Evolutionary conservation across 1,284 basidiomycete genomes (phyloP).

Genomic region (Trametes pubescens): DNA sequence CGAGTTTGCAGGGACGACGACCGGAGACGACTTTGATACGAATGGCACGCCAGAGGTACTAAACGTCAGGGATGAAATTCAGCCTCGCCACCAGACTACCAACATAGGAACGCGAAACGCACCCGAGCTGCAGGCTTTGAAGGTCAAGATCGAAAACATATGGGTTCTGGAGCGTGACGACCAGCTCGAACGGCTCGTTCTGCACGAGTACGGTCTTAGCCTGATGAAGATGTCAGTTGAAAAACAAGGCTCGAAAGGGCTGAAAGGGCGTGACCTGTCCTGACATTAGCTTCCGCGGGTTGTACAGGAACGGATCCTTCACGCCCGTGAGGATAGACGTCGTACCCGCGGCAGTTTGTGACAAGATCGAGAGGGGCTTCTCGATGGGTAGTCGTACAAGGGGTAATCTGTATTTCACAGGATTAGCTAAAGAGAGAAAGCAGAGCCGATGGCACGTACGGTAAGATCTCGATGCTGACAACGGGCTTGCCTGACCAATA

Average conservation of each 20-base stretch:
- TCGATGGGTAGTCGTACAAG: conserved; percentile 77
- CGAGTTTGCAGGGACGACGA: conserved; percentile 77
- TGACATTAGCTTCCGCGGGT: conserved; percentile 72
- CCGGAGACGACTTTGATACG: conserved; percentile 63
- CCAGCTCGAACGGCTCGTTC: conserved; percentile 84
- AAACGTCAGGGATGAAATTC: not conserved
- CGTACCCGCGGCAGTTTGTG: conserved; percentile 50
- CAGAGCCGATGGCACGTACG: not conserved
- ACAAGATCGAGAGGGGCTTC: conserved; percentile 67
- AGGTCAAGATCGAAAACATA: conserved; percentile 92
- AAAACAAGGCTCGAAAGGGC: not conserved
- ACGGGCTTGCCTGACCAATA: conserved; percentile 89
- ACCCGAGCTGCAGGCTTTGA: conserved; percentile 85
- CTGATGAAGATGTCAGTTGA: conserved; percentile 42
- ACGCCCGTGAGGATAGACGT: conserved; percentile 60
- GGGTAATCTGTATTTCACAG: conserved; percentile 62
- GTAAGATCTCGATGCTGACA: conserved; percentile 70
- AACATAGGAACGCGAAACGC: no score
- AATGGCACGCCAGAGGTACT: conserved; percentile 88
- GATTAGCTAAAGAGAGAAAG: not conserved
- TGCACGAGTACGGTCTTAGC: conserved; percentile 77
- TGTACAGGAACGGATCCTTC: conserved; percentile 88
- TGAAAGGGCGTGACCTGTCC: conserved; percentile 59
- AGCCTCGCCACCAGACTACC: not conserved
- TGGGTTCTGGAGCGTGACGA: conserved; percentile 89